Percentiles rank a stretch among this genome's conserved stretches.
Conservation (phyloP, 2,329 filamentous ascomycete genomes). For the Magnaporthiopsis incrustans region DNA sequence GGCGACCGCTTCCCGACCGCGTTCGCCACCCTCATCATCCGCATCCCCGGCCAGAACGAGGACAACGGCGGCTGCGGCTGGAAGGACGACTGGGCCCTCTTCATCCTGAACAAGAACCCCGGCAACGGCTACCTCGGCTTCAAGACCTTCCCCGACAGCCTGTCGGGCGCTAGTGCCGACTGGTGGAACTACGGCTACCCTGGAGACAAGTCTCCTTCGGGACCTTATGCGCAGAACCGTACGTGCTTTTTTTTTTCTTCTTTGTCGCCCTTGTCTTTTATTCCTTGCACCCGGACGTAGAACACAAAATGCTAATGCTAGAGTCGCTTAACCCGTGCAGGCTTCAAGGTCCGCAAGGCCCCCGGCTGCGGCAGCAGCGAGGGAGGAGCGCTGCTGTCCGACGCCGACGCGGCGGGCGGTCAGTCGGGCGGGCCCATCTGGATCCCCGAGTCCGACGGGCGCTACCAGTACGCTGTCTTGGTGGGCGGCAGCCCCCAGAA, state of each 20-base stretch:
- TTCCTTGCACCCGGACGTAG: no score
- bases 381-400: background rate
- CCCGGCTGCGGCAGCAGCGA: conserved; percentile 1
- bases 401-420: conserved; percentile 1
- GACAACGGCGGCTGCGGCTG: background rate
- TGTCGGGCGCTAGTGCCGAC: conserved; percentile 1
- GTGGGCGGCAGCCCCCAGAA: background rate
- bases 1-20: conserved; percentile 3
- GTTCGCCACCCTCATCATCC: background rate
- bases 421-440: conserved; percentile 7
- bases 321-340: background rate
- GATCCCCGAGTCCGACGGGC: conserved; percentile 2
- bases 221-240: conserved; percentile 3
- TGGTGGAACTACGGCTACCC: conserved; percentile 7
- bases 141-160: conserved; percentile 1
- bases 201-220: background rate
- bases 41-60: background rate
- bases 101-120: conserved; percentile 1
- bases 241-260: background rate
- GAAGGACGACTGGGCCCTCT: conserved; percentile 6
- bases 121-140: conserved; percentile 6
- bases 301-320: background rate
- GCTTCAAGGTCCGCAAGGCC: background rate
- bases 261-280: background rate
- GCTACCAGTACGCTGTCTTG: conserved; percentile 1